Percentiles rank a stretch among this genome's conserved stretches.
Evolutionary conservation across 2,329 filamentous ascomycete genomes (phyloP).

Genomic region (Hypomyces rosellus): DNA sequence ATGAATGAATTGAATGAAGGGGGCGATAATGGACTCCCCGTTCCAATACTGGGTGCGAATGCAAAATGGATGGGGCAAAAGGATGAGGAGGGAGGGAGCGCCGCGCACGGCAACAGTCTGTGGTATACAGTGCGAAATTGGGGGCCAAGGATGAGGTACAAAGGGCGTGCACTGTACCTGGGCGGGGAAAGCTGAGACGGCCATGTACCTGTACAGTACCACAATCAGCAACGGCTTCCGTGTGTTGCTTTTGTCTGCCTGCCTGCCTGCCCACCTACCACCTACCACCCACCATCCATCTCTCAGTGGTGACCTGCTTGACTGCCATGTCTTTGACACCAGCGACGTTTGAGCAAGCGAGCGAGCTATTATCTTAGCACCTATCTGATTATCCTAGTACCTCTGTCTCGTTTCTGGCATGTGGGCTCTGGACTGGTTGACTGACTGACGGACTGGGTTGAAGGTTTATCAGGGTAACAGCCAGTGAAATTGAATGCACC

Average conservation of each 20-base stretch:
- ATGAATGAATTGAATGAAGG: neutral
- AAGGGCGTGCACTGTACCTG: slow-evolving; percentile 30
- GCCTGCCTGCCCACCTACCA: neutral
- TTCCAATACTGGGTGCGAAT: neutral
- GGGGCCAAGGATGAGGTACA: slow-evolving; percentile 21
- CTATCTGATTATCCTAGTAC: too few relatives aligned
- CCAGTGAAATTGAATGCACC: too few relatives aligned
- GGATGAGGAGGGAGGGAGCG: neutral
- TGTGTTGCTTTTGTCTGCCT: neutral
- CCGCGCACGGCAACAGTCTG: slow-evolving; percentile 1
- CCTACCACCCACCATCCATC: neutral
- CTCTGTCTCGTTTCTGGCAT: too few relatives aligned
- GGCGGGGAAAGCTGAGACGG: slow-evolving; percentile 24
- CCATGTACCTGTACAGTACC: slow-evolving; percentile 36
- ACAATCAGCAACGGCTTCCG: slow-evolving; percentile 8
- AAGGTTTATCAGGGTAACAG: too few relatives aligned
- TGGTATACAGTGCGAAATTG: slow-evolving; percentile 31
- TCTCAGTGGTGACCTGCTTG: neutral
- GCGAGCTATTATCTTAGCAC: too few relatives aligned
- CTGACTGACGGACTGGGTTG: too few relatives aligned
- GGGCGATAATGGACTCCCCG: too few relatives aligned
- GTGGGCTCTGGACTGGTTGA: too few relatives aligned
- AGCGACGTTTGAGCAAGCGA: too few relatives aligned
- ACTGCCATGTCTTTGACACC: neutral
- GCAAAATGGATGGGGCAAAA: neutral